Evolutionary conservation across 257 asterid species (phyloP).

Genomic region (Salvia hispanica): DNA sequence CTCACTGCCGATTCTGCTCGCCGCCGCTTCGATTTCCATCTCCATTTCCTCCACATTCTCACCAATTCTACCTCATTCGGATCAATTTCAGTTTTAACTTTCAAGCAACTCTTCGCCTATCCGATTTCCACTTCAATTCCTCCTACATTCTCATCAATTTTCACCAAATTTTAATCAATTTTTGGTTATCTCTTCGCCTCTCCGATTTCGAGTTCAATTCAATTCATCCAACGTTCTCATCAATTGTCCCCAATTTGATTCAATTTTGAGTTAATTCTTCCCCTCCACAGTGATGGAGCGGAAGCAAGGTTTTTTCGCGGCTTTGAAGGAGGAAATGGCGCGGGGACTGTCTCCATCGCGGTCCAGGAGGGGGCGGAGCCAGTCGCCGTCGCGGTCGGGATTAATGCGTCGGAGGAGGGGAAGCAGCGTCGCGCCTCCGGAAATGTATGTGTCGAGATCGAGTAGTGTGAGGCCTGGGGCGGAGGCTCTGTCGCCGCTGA

Average conservation of each 20-base stretch:
- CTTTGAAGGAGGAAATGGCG: conserved; percentile 48
- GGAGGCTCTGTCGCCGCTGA: conserved; percentile 59
- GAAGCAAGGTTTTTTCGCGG: conserved; percentile 52
- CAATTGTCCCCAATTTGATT: not conserved
- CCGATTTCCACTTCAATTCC: no score
- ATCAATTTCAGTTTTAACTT: no score
- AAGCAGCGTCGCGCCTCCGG: conserved; percentile 41
- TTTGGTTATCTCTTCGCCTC: conserved; percentile 6
- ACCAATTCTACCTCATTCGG: no score
- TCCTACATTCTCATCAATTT: no score
- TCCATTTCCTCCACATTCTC: no score
- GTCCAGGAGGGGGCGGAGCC: conserved; percentile 44
- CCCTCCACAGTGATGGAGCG: conserved; percentile 44
- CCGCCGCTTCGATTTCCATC: conserved; percentile 16
- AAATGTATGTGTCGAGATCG: conserved; percentile 40
- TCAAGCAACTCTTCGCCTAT: no score
- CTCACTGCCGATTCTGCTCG: conserved; percentile 27
- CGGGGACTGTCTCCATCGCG: conserved; percentile 60
- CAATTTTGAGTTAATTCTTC: not conserved
- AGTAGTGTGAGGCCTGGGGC: conserved; percentile 46
- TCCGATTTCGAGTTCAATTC: not conserved
- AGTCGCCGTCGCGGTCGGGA: conserved; percentile 48
- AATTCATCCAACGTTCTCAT: not conserved
- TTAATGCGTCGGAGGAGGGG: conserved; percentile 41
- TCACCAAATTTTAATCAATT: no score